phyloP scores from a whole-genome alignment of 2,329 filamentous ascomycete genomes.

The Phoma sp. region DNA sequence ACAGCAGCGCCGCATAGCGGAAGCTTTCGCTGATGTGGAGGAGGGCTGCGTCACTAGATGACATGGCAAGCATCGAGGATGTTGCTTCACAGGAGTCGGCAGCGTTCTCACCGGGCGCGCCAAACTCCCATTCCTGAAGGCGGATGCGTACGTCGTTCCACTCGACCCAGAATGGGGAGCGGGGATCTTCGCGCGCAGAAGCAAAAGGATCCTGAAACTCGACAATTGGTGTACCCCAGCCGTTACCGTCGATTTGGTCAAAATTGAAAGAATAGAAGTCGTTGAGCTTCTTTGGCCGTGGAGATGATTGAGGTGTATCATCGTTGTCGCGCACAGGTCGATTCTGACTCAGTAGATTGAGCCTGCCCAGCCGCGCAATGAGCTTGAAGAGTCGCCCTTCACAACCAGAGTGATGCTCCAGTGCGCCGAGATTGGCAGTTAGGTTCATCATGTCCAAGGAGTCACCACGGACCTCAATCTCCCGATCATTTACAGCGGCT shows the following conservation, averaged over 20 bases:
- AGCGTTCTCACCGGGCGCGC: constrained; percentile 35
- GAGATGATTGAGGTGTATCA: constrained; percentile 42
- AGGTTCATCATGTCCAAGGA: constrained; percentile 68
- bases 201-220: constrained; percentile 52
- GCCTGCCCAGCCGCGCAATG: constrained; percentile 79
- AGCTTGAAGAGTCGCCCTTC: constrained; percentile 86
- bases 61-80: constrained; percentile 33
- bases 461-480: constrained; percentile 74
- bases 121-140: constrained; percentile 81
- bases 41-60: constrained; percentile 71
- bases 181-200: constrained; percentile 61
- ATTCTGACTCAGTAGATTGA: constrained; percentile 82
- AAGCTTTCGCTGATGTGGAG: constrained; percentile 87
- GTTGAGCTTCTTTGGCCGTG: constrained; percentile 42
- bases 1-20: constrained; percentile 85
- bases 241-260: constrained; percentile 70
- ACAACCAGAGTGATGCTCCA: constrained; percentile 87
- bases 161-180: constrained; percentile 75
- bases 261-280: constrained; percentile 62
- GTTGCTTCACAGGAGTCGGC: constrained; percentile 33
- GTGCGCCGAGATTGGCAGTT: constrained; percentile 70
- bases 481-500: constrained; percentile 88
- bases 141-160: constrained; percentile 81
- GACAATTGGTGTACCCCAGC: constrained; percentile 64
- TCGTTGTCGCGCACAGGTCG: constrained; percentile 53